Base-by-base conservation (phyloP, 805 yeast genomes). In the Yamadazyma sp. region DNA sequence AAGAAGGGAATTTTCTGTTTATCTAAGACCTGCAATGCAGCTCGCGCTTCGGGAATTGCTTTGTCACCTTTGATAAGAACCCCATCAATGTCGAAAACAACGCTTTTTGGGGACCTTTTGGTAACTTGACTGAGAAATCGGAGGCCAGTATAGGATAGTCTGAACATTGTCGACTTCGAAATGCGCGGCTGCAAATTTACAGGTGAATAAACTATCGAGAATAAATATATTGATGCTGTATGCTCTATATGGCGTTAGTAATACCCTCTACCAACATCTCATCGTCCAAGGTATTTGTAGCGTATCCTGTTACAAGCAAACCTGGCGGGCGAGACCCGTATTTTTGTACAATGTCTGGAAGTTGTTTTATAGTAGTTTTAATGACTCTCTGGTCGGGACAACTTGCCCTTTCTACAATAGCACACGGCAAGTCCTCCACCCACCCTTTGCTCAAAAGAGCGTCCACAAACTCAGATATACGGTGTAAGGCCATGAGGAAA, bases 281-380 rank as follows among this genome's bases (percentile, higher is more conserved):
- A 16, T 49, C 37, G 3, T 50, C 28, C 20, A 79, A 55, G 0
- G 79, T 81, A 8, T 72, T 72, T 48, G 96, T 90, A 0, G 91
- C 82, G 45, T 73, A 69, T 0, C 98, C 98, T 1, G 87, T 75
- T 2, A 91, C 82, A 28, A 91, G 67, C 37, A 91, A 65, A 0
- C 98, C 98, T 0, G 98, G 98, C 0, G 98, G 98, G 45, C 96
- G 70, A 9, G 93, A 81, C 0, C 96, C 97, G 29, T 78, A 74
- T 19, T 76, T 76, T 45, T 82, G 82, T 1, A 88, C 77, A 1
- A 93, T 95, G 28, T 72, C 80, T 0, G 83, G 82, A 1, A 88
- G 77, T 45, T 82, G 63, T 35, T 70, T 69, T 29, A 91, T 62
- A 0, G 78, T 73, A 0, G 96, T 85, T 45, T 95, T 68, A 3